Evolutionary conservation across 176 grass and related monocot species (phyloP).

Genomic region (Hyparrhenia diplandra): DNA sequence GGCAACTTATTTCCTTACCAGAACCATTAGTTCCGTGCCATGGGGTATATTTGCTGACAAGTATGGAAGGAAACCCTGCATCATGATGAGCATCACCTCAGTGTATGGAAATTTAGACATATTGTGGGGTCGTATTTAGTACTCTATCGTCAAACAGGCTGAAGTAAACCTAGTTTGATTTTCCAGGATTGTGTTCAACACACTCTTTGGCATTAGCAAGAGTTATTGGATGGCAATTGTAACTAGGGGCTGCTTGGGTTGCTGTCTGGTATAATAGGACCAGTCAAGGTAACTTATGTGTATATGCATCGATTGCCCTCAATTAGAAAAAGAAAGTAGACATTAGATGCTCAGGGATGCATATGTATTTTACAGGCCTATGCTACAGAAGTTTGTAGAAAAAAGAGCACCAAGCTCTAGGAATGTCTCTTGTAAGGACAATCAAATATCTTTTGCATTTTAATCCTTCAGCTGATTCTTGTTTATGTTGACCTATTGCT

Average conservation of each 20-base stretch:
- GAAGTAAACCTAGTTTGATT: not conserved
- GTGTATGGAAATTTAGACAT: slow-evolving; percentile 38
- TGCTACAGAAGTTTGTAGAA: slow-evolving; percentile 66
- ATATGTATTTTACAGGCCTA: slow-evolving; percentile 45
- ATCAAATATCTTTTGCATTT: not conserved
- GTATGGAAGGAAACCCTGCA: slow-evolving; percentile 60
- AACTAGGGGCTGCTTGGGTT: slow-evolving; percentile 50
- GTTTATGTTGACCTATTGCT: not conserved
- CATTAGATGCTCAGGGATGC: slow-evolving; percentile 1
- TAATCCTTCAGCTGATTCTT: not conserved
- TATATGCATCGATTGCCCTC: not conserved
- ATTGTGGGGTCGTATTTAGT: not conserved
- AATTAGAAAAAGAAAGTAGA: not conserved
- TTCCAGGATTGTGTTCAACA: slow-evolving; percentile 52
- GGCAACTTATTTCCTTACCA: slow-evolving; percentile 52
- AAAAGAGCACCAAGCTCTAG: slow-evolving; percentile 66
- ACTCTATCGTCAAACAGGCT: not conserved
- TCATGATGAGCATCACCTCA: slow-evolving; percentile 56
- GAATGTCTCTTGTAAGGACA: slow-evolving; percentile 60
- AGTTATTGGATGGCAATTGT: slow-evolving; percentile 65
- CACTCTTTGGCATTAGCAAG: slow-evolving; percentile 62
- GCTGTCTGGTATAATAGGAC: slow-evolving; percentile 58
- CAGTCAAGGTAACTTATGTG: slow-evolving; percentile 53
- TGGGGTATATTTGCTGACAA: slow-evolving; percentile 78
- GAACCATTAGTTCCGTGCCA: slow-evolving; percentile 55